These are phyloP conservation scores for Eucalyptus cloeziana DNA, from an alignment of 345 rosid species.

Conservation along the genomic window DNA sequence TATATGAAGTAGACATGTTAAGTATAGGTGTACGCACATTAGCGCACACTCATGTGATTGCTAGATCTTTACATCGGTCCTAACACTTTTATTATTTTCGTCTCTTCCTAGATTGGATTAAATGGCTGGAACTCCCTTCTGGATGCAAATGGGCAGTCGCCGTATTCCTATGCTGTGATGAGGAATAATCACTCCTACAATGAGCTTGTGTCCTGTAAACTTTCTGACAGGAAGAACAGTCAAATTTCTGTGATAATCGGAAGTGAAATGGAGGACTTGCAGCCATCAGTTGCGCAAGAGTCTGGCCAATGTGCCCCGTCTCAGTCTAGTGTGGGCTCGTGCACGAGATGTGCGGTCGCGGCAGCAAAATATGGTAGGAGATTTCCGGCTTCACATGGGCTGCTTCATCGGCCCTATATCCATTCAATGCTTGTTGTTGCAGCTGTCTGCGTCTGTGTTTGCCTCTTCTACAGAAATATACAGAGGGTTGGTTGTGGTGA, in stretches of 20 bases:
- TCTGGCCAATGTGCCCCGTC: background rate
- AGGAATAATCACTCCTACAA: conserved; percentile 63
- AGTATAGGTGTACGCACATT: background rate
- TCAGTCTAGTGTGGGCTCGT: conserved; percentile 19
- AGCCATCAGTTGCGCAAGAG: background rate
- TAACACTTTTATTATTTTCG: background rate
- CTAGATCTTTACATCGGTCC: background rate
- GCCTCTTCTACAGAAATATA: conserved; percentile 65
- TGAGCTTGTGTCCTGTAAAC: conserved; percentile 55
- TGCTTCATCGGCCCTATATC: conserved; percentile 66
- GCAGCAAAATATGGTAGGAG: conserved; percentile 35
- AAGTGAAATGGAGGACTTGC: background rate
- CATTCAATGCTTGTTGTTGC: conserved; percentile 86
- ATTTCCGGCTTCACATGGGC: conserved; percentile 35
- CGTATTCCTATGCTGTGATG: conserved; percentile 54
- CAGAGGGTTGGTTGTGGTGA: conserved; percentile 21
- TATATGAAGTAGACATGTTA: background rate
- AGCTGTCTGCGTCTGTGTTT: conserved; percentile 89
- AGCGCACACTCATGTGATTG: background rate
- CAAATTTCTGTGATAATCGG: conserved; percentile 55
- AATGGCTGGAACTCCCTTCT: conserved; percentile 58
- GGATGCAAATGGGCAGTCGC: conserved; percentile 56
- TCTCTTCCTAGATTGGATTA: conserved; percentile 44
- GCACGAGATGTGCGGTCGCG: conserved; percentile 45
- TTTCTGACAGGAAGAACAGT: conserved; percentile 50